Percentiles rank a stretch among this genome's conserved stretches.
These are phyloP conservation scores for Iberis pinnata DNA, from an alignment of 345 rosid genomes.

Conservation along the genomic window DNA sequence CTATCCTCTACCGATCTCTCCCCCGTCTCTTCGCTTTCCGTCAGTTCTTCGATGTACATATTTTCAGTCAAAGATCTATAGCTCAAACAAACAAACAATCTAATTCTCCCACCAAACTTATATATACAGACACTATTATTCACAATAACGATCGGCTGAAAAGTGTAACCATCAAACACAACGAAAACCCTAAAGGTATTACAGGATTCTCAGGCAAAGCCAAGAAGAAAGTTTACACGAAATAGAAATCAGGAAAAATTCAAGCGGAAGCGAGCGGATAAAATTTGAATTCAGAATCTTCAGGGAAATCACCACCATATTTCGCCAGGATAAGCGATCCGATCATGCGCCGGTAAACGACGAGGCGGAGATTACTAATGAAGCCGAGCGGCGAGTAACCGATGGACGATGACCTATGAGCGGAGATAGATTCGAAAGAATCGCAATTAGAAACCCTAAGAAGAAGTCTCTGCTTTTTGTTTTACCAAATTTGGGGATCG, in stretches of 20 bases:
- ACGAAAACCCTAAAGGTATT: conserved; percentile 28
- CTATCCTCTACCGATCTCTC: conserved; percentile 25
- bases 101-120: conserved; percentile 11
- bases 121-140: conserved; percentile 19
- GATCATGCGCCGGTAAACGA: conserved; percentile 26
- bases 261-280: conserved; percentile 18
- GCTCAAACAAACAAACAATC: conserved; percentile 22
- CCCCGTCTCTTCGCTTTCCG: conserved; percentile 31
- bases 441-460: conserved; percentile 26
- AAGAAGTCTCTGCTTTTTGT: conserved; percentile 4
- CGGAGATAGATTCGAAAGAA: not conserved
- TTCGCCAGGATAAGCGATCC: conserved; percentile 25
- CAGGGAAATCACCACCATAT: conserved; percentile 34
- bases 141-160: conserved; percentile 15
- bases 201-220: conserved; percentile 25
- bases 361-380: conserved; percentile 9
- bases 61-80: conserved; percentile 29
- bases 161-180: not conserved
- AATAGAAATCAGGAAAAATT: conserved; percentile 9
- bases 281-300: conserved; percentile 13
- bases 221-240: conserved; percentile 29
- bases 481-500: conserved; percentile 23
- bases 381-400: not conserved
- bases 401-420: conserved; percentile 1
- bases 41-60: conserved; percentile 86